Percentiles rank a stretch among this genome's conserved stretches.
These are phyloP conservation scores for Penicillium sp. DNA, from an alignment of 2,329 filamentous ascomycete genomes.

Conservation along the genomic window DNA sequence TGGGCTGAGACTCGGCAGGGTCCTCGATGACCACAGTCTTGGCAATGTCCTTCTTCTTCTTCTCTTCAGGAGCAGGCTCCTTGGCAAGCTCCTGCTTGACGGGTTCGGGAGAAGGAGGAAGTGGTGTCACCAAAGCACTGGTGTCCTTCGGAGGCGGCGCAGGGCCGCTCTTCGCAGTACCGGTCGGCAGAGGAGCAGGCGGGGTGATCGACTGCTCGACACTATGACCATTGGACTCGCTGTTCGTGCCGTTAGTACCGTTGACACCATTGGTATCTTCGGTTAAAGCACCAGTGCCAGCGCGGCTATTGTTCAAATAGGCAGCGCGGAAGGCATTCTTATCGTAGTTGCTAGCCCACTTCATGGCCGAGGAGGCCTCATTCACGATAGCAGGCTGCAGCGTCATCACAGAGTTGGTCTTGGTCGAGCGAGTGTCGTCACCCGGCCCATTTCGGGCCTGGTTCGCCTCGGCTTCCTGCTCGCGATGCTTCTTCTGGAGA, in stretches of 20 bases:
- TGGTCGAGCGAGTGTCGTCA: conserved; percentile 60
- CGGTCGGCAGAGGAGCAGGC: conserved; percentile 25
- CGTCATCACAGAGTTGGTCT: conserved; percentile 88
- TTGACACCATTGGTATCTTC: conserved; percentile 23
- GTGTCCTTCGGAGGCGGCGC: conserved; percentile 36
- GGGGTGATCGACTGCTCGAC: conserved; percentile 38
- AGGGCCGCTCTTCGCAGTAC: conserved; percentile 31
- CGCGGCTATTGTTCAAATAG: conserved; percentile 75
- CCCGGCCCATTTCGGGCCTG: conserved; percentile 56
- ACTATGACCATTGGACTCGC: conserved; percentile 15
- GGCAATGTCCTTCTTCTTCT: conserved; percentile 20
- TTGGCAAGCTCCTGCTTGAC: conserved; percentile 23
- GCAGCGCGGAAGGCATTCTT: conserved; percentile 81
- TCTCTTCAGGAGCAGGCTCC: conserved; percentile 16
- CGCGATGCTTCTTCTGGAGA: conserved; percentile 70
- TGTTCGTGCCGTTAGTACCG: conserved; percentile 32
- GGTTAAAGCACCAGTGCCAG: conserved; percentile 65
- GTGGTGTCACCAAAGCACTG: conserved; percentile 19
- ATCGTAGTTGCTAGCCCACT: conserved; percentile 95
- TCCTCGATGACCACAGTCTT: conserved; percentile 24
- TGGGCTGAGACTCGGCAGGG: conserved; percentile 33
- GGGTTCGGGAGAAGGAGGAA: conserved; percentile 29
- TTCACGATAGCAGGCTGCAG: conserved; percentile 80
- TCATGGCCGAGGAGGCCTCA: conserved; percentile 90
- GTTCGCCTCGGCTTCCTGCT: conserved; percentile 54